These are phyloP conservation scores for Magnusiomyces paraingens DNA, from an alignment of 1,139 yeast species.

Conservation along the genomic window DNA sequence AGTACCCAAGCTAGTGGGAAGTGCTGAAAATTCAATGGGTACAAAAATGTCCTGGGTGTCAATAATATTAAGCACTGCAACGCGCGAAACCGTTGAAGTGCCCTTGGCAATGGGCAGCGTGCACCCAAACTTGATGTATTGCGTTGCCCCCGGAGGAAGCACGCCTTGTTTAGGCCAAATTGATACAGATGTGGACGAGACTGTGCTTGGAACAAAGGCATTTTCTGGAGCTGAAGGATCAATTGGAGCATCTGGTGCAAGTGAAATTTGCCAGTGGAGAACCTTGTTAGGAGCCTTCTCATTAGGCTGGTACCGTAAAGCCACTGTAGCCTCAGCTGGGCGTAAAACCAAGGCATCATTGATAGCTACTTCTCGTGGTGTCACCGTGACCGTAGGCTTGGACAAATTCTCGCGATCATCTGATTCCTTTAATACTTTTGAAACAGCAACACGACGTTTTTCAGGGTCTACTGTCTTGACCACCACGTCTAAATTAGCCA, in stretches of 20 bases:
- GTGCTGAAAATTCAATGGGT: slow-evolving; percentile 26
- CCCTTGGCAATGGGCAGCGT: background rate
- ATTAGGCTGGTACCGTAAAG: slow-evolving; percentile 10
- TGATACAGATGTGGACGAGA: slow-evolving; percentile 8
- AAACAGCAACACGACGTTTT: slow-evolving; percentile 34
- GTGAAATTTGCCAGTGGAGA: slow-evolving; percentile 7
- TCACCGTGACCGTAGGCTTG: slow-evolving; percentile 36
- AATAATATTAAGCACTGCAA: slow-evolving; percentile 27
- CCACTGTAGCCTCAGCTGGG: slow-evolving; percentile 13
- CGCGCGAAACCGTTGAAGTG: slow-evolving; percentile 19
- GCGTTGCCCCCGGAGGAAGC: slow-evolving; percentile 27
- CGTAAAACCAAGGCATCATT: slow-evolving; percentile 19
- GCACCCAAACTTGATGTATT: slow-evolving; percentile 15
- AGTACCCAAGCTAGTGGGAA: slow-evolving; percentile 32
- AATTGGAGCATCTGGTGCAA: slow-evolving; percentile 5
- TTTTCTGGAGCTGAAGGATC: background rate
- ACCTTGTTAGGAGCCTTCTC: slow-evolving; percentile 5
- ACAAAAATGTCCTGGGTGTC: slow-evolving; percentile 34
- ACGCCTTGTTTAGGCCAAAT: slow-evolving; percentile 22
- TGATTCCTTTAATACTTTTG: slow-evolving; percentile 34
- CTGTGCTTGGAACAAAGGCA: background rate
- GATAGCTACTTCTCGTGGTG: slow-evolving; percentile 24
- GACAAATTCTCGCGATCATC: slow-evolving; percentile 41
- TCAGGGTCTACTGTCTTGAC: slow-evolving; percentile 45
- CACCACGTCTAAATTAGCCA: slow-evolving; percentile 43